Conservation (phyloP, 1,284 basidiomycete genomes). For the Mycena sp. region DNA sequence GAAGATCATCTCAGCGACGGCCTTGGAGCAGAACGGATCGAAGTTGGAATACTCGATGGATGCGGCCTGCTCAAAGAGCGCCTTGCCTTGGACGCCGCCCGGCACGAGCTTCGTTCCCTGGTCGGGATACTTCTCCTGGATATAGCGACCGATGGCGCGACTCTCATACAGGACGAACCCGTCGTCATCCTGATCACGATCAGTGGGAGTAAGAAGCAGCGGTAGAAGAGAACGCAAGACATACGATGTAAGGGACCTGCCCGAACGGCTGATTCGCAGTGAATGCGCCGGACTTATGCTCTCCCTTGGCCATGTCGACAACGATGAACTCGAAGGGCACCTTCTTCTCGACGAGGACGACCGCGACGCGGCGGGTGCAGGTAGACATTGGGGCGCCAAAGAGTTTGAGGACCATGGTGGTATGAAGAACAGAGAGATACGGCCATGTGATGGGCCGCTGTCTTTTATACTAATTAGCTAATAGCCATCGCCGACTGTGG, state of each 20-base stretch:
- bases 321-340: slow-evolving; percentile 57
- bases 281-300: slow-evolving; percentile 57
- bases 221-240: slow-evolving; percentile 45
- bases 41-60: slow-evolving; percentile 63
- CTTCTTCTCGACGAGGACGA: slow-evolving; percentile 58
- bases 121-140: slow-evolving; percentile 50
- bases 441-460: no score
- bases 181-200: slow-evolving; percentile 50
- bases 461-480: no score
- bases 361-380: slow-evolving; percentile 54
- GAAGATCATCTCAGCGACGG: slow-evolving; percentile 57
- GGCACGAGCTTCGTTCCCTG: slow-evolving; percentile 43
- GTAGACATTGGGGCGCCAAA: slow-evolving; percentile 53
- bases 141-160: slow-evolving; percentile 60
- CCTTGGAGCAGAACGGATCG: slow-evolving; percentile 51
- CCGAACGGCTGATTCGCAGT: slow-evolving; percentile 68
- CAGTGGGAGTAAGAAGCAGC: neutral
- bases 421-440: no score
- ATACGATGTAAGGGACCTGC: slow-evolving; percentile 55
- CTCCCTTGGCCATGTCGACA: slow-evolving; percentile 53
- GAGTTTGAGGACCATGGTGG: slow-evolving; percentile 60
- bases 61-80: slow-evolving; percentile 65
- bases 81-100: slow-evolving; percentile 48
- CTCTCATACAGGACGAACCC: slow-evolving; percentile 56
- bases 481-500: no score